Evolutionary conservation across 345 rosid species (phyloP), one percentile per base, ranked within the genome.

Genomic region (Erodium maritimum): DNA sequence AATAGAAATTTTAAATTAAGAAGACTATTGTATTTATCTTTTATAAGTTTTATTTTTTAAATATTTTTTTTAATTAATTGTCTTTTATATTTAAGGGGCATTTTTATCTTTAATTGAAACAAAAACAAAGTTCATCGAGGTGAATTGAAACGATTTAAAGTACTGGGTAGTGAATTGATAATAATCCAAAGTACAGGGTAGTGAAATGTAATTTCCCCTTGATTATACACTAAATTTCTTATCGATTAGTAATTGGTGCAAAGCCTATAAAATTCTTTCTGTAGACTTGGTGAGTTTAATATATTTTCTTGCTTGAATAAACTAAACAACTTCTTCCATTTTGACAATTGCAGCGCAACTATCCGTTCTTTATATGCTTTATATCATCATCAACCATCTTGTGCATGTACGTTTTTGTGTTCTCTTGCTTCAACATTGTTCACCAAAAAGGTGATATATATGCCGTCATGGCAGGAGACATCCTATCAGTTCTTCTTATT

Each of bases 341-440:
- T 10, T 52, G 29, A 22, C 48, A 55, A 17, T 17, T 23, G 74
- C 81, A 81, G 75, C 77, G 86, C 34, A 85, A 85, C 70, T 88
- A 83, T 66, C 83, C 83, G 0, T 79, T 37, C 68, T 88, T 88
- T 74, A 78, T 88, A 24, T 73, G 90, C 62, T 88, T 88, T 68
- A 85, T 85, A 73, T 68, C 85, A 21, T 59, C 78, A 34, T 80
- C 93, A 37, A 88, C 96, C 19, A 13, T 79, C n/a, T 71, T 88
- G 62, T 85, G 96, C 72, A 64, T 80, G 65, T 88, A 79, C 17
- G 93, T 88, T 58, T 88, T 88, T 62, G 62, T 69, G 10, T 83
- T 85, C 66, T 85, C 96, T 17, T 88, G 93, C 86, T 48, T 88
- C 48, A 85, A 77, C 63, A 56, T 85, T 60, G 66, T 83, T 55